phyloP scores from a whole-genome alignment of 176 grass and related monocot genomes.

The Stipa capillata region DNA sequence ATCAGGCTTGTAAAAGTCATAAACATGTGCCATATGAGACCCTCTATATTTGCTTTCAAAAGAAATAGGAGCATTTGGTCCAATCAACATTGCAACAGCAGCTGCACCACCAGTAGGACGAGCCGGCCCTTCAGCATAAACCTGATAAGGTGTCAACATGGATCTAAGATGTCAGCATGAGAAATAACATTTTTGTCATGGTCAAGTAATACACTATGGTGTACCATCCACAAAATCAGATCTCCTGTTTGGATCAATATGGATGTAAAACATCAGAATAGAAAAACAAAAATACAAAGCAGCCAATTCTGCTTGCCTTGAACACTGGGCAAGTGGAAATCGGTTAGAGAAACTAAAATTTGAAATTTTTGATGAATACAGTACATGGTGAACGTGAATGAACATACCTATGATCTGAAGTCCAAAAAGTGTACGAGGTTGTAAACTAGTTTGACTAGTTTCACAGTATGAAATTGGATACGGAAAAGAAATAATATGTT shows the following conservation, averaged over 20 bases:
- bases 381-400: background rate
- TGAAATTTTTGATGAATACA: background rate
- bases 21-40: conserved; percentile 81
- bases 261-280: background rate
- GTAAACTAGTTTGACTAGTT: background rate
- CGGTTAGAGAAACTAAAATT: background rate
- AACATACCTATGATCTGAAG: background rate
- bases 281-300: background rate
- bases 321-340: background rate
- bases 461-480: background rate
- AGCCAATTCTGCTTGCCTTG: background rate
- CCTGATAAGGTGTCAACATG: conserved; percentile 25
- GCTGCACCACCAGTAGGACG: conserved; percentile 73
- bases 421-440: background rate
- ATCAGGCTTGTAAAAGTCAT: conserved; percentile 89
- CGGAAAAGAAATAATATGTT: background rate
- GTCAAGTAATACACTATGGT: background rate
- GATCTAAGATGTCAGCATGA: background rate
- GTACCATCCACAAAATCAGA: background rate
- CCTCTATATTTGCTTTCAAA: conserved; percentile 82
- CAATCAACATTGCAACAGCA: conserved; percentile 82
- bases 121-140: conserved; percentile 76
- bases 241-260: background rate
- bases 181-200: background rate
- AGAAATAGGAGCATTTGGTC: conserved; percentile 66